phyloP scores from a whole-genome alignment of 768 basidiomycete genomes.

The Rossbeevera mucosa region DNA sequence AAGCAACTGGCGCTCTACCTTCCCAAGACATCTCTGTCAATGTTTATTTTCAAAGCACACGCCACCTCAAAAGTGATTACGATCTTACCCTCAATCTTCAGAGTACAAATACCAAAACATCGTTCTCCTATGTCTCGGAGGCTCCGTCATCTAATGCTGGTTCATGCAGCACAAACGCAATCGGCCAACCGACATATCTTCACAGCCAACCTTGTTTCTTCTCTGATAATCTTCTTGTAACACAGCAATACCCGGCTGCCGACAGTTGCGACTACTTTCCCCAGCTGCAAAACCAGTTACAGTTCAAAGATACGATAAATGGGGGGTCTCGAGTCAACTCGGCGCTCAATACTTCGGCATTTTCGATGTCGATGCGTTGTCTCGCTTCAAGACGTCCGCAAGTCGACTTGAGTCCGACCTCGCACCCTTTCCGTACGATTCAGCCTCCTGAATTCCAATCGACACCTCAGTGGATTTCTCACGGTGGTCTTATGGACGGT shows the following conservation, averaged over 20 bases:
- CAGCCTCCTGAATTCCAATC: conserved; percentile 16
- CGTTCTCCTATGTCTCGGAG: conserved; percentile 7
- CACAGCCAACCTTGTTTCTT: conserved; percentile 2
- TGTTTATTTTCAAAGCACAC: conserved; percentile 5
- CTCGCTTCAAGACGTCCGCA: conserved; percentile 29
- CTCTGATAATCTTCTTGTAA: conserved; percentile 8
- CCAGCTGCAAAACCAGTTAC: conserved; percentile 10
- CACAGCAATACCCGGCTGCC: conserved; percentile 6
- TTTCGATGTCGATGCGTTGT: conserved; percentile 32
- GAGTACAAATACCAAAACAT: neutral
- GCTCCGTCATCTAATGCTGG: conserved; percentile 1
- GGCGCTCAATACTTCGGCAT: conserved; percentile 11
- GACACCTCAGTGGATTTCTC: conserved; percentile 11
- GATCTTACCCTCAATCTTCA: conserved; percentile 7
- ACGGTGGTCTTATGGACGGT: conserved; percentile 9
- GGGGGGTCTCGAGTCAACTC: conserved; percentile 10
- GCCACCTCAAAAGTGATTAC: conserved; percentile 13
- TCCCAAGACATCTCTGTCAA: conserved; percentile 10
- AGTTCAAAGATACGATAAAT: conserved; percentile 13
- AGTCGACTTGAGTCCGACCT: conserved; percentile 15
- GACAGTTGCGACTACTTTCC: conserved; percentile 10
- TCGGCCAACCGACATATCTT: conserved; percentile 7
- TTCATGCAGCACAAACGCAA: neutral
- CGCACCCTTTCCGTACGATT: conserved; percentile 6
- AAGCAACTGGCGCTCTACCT: neutral